Conservation (phyloP, 179 eudicot genomes). For the Heliamphora pulchella region DNA sequence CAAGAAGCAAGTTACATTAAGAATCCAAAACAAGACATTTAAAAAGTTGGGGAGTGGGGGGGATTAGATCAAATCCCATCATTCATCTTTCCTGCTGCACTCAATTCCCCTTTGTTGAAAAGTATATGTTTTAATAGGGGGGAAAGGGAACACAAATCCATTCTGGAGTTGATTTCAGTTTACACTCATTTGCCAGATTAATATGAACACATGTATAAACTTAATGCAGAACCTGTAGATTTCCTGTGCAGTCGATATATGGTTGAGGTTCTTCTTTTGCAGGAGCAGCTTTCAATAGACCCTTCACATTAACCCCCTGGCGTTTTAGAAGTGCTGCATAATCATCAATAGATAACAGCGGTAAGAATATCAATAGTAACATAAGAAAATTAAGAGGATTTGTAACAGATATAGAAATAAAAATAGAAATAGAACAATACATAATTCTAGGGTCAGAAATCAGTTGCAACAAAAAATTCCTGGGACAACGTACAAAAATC, state of each 20-base stretch:
- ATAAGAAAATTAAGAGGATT: neutral
- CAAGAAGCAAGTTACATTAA: neutral
- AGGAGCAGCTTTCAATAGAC: conserved; percentile 76
- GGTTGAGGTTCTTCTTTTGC: conserved; percentile 72
- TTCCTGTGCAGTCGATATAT: conserved; percentile 93
- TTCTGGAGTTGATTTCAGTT: neutral
- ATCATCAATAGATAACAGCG: conserved; percentile 16
- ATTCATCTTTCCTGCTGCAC: neutral
- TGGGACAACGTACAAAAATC: neutral
- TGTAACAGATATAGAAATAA: neutral
- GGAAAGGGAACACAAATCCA: neutral
- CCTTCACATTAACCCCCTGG: conserved; percentile 93
- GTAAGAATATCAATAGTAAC: conserved; percentile 14
- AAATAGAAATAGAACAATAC: neutral
- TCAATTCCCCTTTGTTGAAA: neutral
- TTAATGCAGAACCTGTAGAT: conserved; percentile 57
- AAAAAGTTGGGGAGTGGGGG: neutral
- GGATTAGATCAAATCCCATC: neutral
- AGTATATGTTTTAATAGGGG: neutral
- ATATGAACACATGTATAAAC: neutral
- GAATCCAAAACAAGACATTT: neutral
- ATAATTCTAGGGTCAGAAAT: conserved; percentile 8
- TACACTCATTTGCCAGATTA: neutral
- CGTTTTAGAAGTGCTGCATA: conserved; percentile 82
- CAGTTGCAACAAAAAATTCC: neutral